Evolutionary conservation across 352 stramenopile genomes (phyloP).

Genomic region (Globisporangium lucens): DNA sequence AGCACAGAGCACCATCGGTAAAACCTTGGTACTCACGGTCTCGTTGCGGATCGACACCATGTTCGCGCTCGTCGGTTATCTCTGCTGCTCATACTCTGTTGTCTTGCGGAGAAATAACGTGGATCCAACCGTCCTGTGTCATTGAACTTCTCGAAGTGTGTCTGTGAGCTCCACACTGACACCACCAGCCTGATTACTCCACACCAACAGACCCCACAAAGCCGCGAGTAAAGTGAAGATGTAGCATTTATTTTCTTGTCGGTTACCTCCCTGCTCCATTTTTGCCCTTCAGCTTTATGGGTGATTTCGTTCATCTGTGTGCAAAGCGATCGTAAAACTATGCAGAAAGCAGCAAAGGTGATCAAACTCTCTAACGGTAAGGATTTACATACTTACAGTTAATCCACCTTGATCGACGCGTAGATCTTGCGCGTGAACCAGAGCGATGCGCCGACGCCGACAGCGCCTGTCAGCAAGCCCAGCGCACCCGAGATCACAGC

Average conservation of each 20-base stretch:
- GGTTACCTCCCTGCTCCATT: slow-evolving; percentile 1
- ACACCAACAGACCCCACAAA: too few relatives aligned
- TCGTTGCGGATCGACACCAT: too few relatives aligned
- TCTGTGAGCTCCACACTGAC: not conserved
- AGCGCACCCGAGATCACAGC: slow-evolving; percentile 96
- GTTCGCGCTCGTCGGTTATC: too few relatives aligned
- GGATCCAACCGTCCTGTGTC: too few relatives aligned
- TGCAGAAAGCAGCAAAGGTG: not conserved
- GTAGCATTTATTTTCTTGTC: slow-evolving; percentile 3
- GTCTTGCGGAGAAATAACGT: too few relatives aligned
- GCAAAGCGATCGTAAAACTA: not conserved
- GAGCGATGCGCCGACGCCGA: slow-evolving; percentile 97
- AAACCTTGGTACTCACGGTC: too few relatives aligned
- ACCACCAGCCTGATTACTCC: too few relatives aligned
- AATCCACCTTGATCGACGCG: slow-evolving; percentile 97
- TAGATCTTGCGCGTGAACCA: slow-evolving; percentile 99
- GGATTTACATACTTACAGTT: slow-evolving; percentile 18
- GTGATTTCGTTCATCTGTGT: not conserved
- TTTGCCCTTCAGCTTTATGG: not conserved
- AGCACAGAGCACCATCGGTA: too few relatives aligned
- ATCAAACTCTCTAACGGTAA: not conserved
- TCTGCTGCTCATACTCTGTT: too few relatives aligned
- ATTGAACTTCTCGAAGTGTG: too few relatives aligned
- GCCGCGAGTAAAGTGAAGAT: not conserved
- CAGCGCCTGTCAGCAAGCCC: slow-evolving; percentile 93